These are phyloP conservation scores for Alternaria sp. DNA, from an alignment of 2,329 filamentous ascomycete genomes.

Conservation along the genomic window DNA sequence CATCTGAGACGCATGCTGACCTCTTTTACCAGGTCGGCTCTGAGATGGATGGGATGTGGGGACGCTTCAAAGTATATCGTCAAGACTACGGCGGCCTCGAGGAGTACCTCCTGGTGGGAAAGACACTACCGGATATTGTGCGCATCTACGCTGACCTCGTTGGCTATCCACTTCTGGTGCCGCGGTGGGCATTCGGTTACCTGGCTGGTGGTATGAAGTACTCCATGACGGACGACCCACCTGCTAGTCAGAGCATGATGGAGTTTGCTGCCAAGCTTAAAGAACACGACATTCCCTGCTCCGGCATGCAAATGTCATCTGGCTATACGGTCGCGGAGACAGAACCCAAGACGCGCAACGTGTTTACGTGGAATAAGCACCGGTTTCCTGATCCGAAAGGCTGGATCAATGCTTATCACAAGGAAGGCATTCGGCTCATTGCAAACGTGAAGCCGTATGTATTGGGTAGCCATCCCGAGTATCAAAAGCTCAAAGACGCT, in stretches of 20 bases:
- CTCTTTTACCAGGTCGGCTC: slow-evolving; percentile 54
- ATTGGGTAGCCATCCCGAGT: slow-evolving; percentile 70
- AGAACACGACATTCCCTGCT: slow-evolving; percentile 71
- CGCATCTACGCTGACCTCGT: slow-evolving; percentile 70
- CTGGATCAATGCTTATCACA: slow-evolving; percentile 68
- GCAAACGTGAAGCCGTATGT: slow-evolving; percentile 78
- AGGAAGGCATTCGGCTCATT: slow-evolving; percentile 69
- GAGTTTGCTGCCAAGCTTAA: slow-evolving; percentile 67
- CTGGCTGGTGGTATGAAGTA: slow-evolving; percentile 72
- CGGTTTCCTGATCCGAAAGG: slow-evolving; percentile 72
- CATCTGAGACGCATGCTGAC: background rate
- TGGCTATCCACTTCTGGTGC: slow-evolving; percentile 71
- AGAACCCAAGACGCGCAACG: slow-evolving; percentile 72
- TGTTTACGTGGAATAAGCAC: slow-evolving; percentile 74
- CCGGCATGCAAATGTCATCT: slow-evolving; percentile 74
- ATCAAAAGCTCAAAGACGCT: slow-evolving; percentile 63
- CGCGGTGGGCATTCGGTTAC: slow-evolving; percentile 76
- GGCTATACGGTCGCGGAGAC: slow-evolving; percentile 73
- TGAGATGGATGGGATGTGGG: slow-evolving; percentile 79
- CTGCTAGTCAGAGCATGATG: slow-evolving; percentile 63
- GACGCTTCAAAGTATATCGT: slow-evolving; percentile 74
- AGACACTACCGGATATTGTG: slow-evolving; percentile 70
- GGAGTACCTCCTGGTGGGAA: slow-evolving; percentile 71
- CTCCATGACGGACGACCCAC: slow-evolving; percentile 63
- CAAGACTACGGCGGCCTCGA: slow-evolving; percentile 76